These are phyloP conservation scores for Puccinia novopanici DNA, from an alignment of 1,284 basidiomycete genomes.

Conservation along the genomic window DNA sequence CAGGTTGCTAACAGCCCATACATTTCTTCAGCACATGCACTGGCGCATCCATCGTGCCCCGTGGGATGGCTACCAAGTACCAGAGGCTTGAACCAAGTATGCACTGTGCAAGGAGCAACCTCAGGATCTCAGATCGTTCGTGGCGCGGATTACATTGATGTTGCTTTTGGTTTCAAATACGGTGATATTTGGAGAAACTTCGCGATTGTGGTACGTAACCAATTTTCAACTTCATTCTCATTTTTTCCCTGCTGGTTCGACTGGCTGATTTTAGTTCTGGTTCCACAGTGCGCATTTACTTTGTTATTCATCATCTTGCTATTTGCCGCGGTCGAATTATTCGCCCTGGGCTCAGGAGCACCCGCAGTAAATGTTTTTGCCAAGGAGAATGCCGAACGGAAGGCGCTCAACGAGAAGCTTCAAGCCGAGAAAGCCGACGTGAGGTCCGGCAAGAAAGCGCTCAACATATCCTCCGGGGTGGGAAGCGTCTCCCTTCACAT, in stretches of 20 bases:
- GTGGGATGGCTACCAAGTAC: constrained; percentile 58
- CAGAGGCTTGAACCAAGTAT: constrained; percentile 61
- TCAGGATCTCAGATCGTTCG: constrained; percentile 58
- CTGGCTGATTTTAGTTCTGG: neutral
- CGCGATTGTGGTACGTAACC: constrained; percentile 56
- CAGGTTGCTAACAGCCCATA: neutral
- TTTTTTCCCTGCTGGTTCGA: no score
- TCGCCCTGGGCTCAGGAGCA: constrained; percentile 2
- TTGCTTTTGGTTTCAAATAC: constrained; percentile 59
- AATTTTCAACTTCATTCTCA: neutral
- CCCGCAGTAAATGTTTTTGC: constrained; percentile 61
- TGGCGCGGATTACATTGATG: constrained; percentile 59
- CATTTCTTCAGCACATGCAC: constrained; percentile 16
- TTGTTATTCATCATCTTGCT: constrained; percentile 60
- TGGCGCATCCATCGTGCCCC: constrained; percentile 58
- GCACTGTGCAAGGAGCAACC: constrained; percentile 58
- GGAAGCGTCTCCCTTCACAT: constrained; percentile 65
- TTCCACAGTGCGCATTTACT: constrained; percentile 50
- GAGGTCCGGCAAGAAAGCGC: constrained; percentile 68
- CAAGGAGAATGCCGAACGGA: constrained; percentile 71
- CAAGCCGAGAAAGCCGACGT: constrained; percentile 65
- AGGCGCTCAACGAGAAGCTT: constrained; percentile 68
- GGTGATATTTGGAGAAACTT: constrained; percentile 62
- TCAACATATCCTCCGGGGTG: constrained; percentile 69
- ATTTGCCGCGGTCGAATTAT: constrained; percentile 52